Conservation (phyloP, 352 stramenopile genomes). For the Phytopythium montanum region DNA sequence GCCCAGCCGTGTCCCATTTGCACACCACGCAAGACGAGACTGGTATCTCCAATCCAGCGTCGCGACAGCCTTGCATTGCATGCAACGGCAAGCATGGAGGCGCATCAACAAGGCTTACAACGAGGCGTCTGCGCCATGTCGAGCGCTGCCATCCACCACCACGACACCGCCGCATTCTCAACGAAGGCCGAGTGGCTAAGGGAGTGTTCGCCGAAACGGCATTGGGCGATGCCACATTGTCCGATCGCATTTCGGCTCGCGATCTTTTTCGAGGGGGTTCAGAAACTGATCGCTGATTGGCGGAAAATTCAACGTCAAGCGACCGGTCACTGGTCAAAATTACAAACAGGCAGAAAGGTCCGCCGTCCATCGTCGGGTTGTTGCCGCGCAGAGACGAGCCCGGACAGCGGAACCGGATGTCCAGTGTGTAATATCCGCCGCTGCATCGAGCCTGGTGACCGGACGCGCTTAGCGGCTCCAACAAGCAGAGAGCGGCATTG, state of each 20-base stretch:
- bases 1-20: conserved; percentile 1
- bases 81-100: background rate
- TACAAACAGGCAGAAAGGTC: conserved; percentile 8
- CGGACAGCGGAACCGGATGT: conserved; percentile 10
- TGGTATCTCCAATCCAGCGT: background rate
- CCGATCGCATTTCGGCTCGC: conserved; percentile 12
- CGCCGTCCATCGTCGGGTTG: conserved; percentile 2
- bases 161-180: background rate
- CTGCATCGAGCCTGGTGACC: too few species aligned
- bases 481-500: background rate
- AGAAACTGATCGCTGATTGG: conserved; percentile 6
- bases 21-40: background rate
- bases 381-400: background rate
- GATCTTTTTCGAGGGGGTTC: background rate
- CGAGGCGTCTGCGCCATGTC: conserved; percentile 8
- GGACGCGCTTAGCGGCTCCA: background rate
- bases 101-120: background rate
- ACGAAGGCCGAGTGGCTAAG: background rate
- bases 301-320: background rate
- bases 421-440: too few species aligned
- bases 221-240: conserved; percentile 11
- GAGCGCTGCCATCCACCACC: background rate
- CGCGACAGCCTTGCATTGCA: too few species aligned
- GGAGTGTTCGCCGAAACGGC: conserved; percentile 8
- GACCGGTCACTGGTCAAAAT: conserved; percentile 5